Percentiles rank a stretch among this genome's conserved stretches.
Evolutionary conservation across 108 stramenopile species (phyloP).

Genomic region (Pseudonitzschia multistriata): DNA sequence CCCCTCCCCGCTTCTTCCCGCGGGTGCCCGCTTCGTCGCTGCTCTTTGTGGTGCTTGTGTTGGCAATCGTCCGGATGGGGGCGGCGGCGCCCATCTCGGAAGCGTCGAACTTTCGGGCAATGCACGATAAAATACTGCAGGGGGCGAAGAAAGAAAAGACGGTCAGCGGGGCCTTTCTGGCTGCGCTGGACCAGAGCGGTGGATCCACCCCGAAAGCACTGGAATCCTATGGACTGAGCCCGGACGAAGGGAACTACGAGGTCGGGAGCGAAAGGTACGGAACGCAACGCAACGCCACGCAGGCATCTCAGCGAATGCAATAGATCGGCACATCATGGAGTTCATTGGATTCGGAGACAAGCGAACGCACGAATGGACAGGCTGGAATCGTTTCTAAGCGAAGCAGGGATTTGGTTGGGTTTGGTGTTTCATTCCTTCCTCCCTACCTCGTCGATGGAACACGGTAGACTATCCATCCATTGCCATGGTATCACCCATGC

Average conservation of each 20-base stretch:
- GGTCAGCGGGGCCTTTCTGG: conserved; percentile 61
- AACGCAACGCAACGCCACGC: background rate
- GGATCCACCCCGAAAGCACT: conserved; percentile 81
- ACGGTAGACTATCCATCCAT: too few relatives aligned
- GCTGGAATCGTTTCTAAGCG: too few relatives aligned
- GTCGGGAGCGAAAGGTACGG: background rate
- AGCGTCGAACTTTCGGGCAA: background rate
- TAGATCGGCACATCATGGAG: too few relatives aligned
- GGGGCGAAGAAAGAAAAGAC: background rate
- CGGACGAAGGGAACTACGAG: conserved; percentile 1
- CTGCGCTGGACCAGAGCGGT: conserved; percentile 80
- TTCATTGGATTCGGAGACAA: too few relatives aligned
- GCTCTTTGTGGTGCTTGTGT: too few relatives aligned
- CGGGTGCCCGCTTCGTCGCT: background rate
- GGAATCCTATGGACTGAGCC: conserved; percentile 43
- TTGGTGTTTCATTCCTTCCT: too few relatives aligned
- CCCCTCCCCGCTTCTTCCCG: background rate
- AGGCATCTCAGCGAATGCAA: background rate
- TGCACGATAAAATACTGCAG: background rate
- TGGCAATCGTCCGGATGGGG: too few relatives aligned
- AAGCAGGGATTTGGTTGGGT: too few relatives aligned
- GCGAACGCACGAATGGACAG: too few relatives aligned
- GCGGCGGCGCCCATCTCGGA: too few relatives aligned
- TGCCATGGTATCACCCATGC: too few relatives aligned
- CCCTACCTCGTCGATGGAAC: too few relatives aligned